Percentiles rank a stretch among this genome's conserved stretches.
phyloP scores from a whole-genome alignment of 2,329 filamentous ascomycete genomes.

The Bimuria novae-zelandiae region DNA sequence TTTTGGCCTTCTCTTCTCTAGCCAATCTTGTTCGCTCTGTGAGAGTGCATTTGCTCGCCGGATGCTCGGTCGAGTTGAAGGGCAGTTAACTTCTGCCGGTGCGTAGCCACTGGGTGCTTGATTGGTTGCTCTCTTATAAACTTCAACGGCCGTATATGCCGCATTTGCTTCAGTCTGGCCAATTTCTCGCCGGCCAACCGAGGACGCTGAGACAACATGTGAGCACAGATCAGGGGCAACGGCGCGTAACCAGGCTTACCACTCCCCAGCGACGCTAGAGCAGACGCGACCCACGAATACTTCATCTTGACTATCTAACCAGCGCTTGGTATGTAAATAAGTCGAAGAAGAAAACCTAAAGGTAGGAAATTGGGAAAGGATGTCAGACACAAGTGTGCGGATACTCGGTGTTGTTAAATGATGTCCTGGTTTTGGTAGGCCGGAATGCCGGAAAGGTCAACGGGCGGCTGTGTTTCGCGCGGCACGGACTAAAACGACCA shows the following conservation, averaged over 20 bases:
- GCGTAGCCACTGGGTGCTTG: conserved; percentile 72
- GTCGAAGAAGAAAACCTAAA: not conserved
- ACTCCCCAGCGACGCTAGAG: conserved; percentile 33
- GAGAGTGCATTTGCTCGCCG: conserved; percentile 68
- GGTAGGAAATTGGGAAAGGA: not conserved
- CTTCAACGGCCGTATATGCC: conserved; percentile 20
- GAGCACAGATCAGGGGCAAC: not conserved
- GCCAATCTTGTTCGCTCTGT: conserved; percentile 72
- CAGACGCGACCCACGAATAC: conserved; percentile 34
- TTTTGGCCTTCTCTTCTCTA: conserved; percentile 70
- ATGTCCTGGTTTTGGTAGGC: not conserved
- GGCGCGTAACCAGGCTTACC: conserved; percentile 25
- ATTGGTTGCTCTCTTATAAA: conserved; percentile 52
- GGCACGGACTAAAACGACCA: not conserved
- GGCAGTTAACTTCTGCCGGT: conserved; percentile 71
- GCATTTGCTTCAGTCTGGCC: conserved; percentile 26
- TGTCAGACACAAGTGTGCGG: not conserved
- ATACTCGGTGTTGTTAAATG: conserved; percentile 7
- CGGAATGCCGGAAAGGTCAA: conserved; percentile 7
- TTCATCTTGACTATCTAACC: conserved; percentile 28
- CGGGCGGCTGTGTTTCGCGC: conserved; percentile 5
- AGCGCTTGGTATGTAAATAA: not conserved
- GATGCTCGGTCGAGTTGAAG: conserved; percentile 69
- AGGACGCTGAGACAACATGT: conserved; percentile 29
- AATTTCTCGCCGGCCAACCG: conserved; percentile 26